Evolutionary conservation across 345 rosid species (phyloP).

Genomic region (Brassica rapa): DNA sequence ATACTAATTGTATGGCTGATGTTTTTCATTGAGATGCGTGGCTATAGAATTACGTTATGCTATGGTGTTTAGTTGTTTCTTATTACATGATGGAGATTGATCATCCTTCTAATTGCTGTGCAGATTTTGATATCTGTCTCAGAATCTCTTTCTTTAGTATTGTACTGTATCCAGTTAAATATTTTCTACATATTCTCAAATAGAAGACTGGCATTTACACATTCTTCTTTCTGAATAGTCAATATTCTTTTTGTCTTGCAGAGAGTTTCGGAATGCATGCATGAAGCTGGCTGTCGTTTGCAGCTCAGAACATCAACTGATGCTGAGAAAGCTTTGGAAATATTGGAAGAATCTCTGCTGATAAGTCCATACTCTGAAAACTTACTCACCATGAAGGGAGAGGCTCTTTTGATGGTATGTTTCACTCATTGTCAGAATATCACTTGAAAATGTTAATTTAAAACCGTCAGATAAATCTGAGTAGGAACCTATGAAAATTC

Average conservation of each 20-base stretch:
- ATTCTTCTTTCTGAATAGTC: slow-evolving; percentile 2
- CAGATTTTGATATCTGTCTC: slow-evolving; percentile 1
- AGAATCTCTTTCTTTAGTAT: slow-evolving; percentile 12
- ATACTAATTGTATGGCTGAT: slow-evolving; percentile 16
- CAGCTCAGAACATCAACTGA: slow-evolving; percentile 50
- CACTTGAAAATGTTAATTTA: slow-evolving; percentile 9
- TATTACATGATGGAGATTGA: slow-evolving; percentile 17
- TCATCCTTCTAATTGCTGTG: background rate
- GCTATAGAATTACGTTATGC: background rate
- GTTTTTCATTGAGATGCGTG: slow-evolving; percentile 2
- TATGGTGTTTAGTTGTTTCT: slow-evolving; percentile 17
- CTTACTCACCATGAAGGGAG: slow-evolving; percentile 82
- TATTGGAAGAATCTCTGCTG: slow-evolving; percentile 63
- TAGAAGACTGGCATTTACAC: background rate
- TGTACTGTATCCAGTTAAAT: background rate
- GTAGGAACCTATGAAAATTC: background rate
- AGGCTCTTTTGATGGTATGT: slow-evolving; percentile 72
- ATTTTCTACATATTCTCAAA: slow-evolving; percentile 1
- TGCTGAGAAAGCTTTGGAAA: slow-evolving; percentile 61
- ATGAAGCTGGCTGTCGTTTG: slow-evolving; percentile 54
- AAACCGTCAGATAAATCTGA: slow-evolving; percentile 5
- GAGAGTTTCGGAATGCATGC: slow-evolving; percentile 76
- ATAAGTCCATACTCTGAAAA: slow-evolving; percentile 75
- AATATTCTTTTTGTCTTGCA: slow-evolving; percentile 44
- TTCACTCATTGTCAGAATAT: slow-evolving; percentile 12